Evolutionary conservation across 257 asterid genomes (phyloP), one percentile per base, ranked within the genome.

Genomic region (Buddleja alternifolia): DNA sequence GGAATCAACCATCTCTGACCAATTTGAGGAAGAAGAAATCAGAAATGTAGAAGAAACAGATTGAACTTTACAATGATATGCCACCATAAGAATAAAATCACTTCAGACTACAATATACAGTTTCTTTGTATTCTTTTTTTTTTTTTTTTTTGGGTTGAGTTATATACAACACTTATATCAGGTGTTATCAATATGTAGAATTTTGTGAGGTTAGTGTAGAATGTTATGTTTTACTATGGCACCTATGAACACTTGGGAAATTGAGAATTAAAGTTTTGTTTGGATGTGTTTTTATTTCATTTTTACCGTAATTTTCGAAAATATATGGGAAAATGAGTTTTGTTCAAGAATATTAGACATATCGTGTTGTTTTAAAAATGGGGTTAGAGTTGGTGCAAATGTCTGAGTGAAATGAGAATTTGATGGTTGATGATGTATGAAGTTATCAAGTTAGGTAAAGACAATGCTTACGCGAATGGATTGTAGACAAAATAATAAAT

Each of bases 21-120:
- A 74, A 69, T 52, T 52, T 29, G 85, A 82, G 71, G 89, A 24
- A 7, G 86, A 81, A 41, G 95, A 83, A 60, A 37, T 40, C 42
- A 67, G 67, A 72, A 55, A 73, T 56, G 52, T 45, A 64, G 84
- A 75, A 54, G 73, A 77, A 17, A 21, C 57, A 50, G 76, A 67
- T 74, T 70, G 78, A 74, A 23, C 52, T n/a, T 42, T 36, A 58
- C 57, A 40, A 61, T 70, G 67, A 75, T 40, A 67, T 74, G 71
- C 70, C 67, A 59, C 58, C 58, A 63, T 52, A 63, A 77, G 74
- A 44, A 52, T 67, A 72, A 68, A 70, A 67, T 70, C 55, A 46
- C 62, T 44, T 59, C 44, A 16, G 48, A 72, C 44, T 39, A 58
- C 66, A 36, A 20, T 25, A 9, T 45, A 44, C 63, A 29, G 58